Conservation (phyloP, 108 stramenopile genomes). For the Stephanodiscus triporus region DNA sequence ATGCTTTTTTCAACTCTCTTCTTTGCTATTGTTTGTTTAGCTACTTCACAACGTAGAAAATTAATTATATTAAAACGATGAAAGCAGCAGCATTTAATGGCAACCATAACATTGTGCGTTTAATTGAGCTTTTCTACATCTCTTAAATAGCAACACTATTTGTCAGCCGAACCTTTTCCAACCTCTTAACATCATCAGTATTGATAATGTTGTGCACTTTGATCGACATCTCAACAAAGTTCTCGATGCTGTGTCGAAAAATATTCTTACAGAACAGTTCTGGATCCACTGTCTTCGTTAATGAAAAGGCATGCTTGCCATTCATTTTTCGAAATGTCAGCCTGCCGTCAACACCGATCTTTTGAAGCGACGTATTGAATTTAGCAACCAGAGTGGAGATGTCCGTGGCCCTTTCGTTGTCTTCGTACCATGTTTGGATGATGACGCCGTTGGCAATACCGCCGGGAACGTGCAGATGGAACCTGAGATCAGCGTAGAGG, state of each 20-base stretch:
- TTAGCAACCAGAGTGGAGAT: constrained; percentile 36
- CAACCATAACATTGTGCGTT: too few relatives aligned
- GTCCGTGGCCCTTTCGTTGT: constrained; percentile 30
- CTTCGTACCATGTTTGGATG: constrained; percentile 31
- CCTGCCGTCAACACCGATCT: constrained; percentile 27
- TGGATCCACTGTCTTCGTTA: constrained; percentile 21
- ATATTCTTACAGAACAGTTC: constrained; percentile 28
- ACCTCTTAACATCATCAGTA: constrained; percentile 21
- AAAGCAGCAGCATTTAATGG: too few relatives aligned
- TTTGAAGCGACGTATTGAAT: constrained; percentile 39
- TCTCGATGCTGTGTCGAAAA: constrained; percentile 37
- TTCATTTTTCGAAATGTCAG: constrained; percentile 32
- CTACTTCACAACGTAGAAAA: too few relatives aligned
- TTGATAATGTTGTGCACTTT: constrained; percentile 48
- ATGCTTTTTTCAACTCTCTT: too few relatives aligned
- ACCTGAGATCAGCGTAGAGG: constrained; percentile 35
- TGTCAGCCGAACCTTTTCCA: constrained; percentile 43
- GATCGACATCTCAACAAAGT: constrained; percentile 47
- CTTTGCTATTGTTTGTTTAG: too few relatives aligned
- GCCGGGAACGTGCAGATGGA: constrained; percentile 35
- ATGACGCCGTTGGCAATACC: constrained; percentile 14
- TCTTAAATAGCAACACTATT: not conserved
- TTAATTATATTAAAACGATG: too few relatives aligned
- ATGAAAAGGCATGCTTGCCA: constrained; percentile 24
- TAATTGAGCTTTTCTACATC: too few relatives aligned